phyloP scores from a whole-genome alignment of 2,329 filamentous ascomycete species.

The Fusarium euwallaceae region DNA sequence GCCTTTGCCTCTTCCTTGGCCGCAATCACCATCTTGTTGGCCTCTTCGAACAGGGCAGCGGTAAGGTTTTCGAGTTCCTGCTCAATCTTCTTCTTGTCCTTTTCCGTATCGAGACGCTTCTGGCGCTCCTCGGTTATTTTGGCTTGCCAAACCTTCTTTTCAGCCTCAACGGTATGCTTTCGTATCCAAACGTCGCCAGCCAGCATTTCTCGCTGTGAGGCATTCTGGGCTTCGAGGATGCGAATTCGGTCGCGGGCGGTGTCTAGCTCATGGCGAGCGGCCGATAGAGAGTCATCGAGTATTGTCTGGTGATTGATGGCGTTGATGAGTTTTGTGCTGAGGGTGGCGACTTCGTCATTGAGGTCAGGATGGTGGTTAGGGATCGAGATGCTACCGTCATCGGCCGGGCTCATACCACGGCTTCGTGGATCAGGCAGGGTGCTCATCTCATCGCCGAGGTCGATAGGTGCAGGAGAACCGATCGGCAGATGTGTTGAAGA shows the following conservation, averaged over 20 bases:
- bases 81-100: constrained; percentile 90
- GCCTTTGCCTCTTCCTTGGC: constrained; percentile 90
- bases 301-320: constrained; percentile 97
- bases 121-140: constrained; percentile 75
- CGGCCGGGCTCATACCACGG: constrained; percentile 62
- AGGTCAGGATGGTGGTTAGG: constrained; percentile 67
- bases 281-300: constrained; percentile 88
- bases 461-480: constrained; percentile 55
- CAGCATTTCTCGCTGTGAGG: constrained; percentile 79
- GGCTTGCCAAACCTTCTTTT: constrained; percentile 71
- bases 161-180: constrained; percentile 79
- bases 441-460: constrained; percentile 73
- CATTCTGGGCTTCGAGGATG: constrained; percentile 74
- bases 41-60: constrained; percentile 95
- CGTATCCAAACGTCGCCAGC: constrained; percentile 81
- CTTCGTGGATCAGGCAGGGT: constrained; percentile 76
- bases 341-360: constrained; percentile 82
- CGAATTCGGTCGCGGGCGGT: constrained; percentile 75
- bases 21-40: constrained; percentile 94
- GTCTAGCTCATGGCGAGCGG: constrained; percentile 86
- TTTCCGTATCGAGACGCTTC: constrained; percentile 74
- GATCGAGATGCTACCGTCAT: constrained; percentile 49
- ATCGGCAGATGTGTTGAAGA: constrained; percentile 54
- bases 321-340: constrained; percentile 96
- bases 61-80: constrained; percentile 92